Conservation (phyloP, 129 eudicot species). For the Chrysanthemum makinoi region DNA sequence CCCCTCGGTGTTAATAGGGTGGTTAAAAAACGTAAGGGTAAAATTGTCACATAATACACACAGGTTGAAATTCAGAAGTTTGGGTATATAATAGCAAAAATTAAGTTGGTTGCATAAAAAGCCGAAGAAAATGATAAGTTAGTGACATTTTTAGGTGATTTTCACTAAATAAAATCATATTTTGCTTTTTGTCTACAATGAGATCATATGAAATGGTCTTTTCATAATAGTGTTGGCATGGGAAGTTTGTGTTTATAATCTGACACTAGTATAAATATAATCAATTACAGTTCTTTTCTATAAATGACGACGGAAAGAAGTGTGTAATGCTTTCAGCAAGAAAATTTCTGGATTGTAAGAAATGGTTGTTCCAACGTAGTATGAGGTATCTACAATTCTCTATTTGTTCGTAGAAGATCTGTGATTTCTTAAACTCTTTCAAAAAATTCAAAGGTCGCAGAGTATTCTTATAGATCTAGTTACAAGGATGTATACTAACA, state of each 20-base stretch:
- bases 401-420: background rate
- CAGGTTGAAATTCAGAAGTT: too few relatives aligned
- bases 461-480: too few relatives aligned
- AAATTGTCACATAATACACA: too few relatives aligned
- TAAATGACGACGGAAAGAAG: background rate
- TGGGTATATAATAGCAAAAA: too few relatives aligned
- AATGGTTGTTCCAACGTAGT: background rate
- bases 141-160: too few relatives aligned
- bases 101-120: too few relatives aligned
- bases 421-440: background rate
- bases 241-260: background rate
- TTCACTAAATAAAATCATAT: too few relatives aligned
- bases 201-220: too few relatives aligned
- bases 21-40: too few relatives aligned
- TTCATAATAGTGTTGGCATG: background rate
- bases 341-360: background rate
- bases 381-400: background rate
- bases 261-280: background rate
- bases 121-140: too few relatives aligned
- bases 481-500: background rate
- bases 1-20: too few relatives aligned
- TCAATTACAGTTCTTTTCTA: background rate
- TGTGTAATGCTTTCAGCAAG: conserved; percentile 7
- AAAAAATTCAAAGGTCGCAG: background rate
- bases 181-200: too few relatives aligned